Conservation (phyloP, 768 basidiomycete species). For the Termitomyces sp. region DNA sequence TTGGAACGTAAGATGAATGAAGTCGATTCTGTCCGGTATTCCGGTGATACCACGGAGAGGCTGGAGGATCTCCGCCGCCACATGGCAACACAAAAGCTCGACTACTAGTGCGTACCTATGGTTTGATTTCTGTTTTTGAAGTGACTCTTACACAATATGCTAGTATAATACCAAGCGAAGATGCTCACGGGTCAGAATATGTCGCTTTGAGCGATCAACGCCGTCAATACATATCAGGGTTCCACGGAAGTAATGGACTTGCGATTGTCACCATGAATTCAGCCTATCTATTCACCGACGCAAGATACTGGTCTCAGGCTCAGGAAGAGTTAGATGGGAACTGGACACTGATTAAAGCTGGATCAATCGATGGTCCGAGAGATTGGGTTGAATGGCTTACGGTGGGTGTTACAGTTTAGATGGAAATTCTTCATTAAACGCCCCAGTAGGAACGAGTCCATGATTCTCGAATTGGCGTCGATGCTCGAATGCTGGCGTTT, state of each 20-base stretch:
- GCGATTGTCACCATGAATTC: constrained; percentile 61
- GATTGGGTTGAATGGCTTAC: constrained; percentile 81
- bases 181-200: constrained; percentile 82
- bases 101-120: constrained; percentile 61
- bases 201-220: constrained; percentile 74
- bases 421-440: neutral
- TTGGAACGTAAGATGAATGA: constrained; percentile 67
- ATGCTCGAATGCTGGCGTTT: constrained; percentile 79
- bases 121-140: neutral
- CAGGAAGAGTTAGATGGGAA: constrained; percentile 62
- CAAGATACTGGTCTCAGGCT: constrained; percentile 83
- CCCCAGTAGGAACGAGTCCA: constrained; percentile 30
- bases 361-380: constrained; percentile 44
- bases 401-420: constrained; percentile 25
- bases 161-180: constrained; percentile 76
- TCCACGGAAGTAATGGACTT: constrained; percentile 51
- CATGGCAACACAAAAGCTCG: constrained; percentile 64
- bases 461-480: constrained; percentile 66
- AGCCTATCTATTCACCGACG: constrained; percentile 76
- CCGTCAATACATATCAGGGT: constrained; percentile 73
- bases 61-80: constrained; percentile 57
- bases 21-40: constrained; percentile 45
- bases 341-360: constrained; percentile 67
- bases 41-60: constrained; percentile 53
- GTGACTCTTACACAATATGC: constrained; percentile 9